Base-by-base conservation (phyloP, 2,329 filamentous ascomycete species). In the Colletotrichum limetticola region DNA sequence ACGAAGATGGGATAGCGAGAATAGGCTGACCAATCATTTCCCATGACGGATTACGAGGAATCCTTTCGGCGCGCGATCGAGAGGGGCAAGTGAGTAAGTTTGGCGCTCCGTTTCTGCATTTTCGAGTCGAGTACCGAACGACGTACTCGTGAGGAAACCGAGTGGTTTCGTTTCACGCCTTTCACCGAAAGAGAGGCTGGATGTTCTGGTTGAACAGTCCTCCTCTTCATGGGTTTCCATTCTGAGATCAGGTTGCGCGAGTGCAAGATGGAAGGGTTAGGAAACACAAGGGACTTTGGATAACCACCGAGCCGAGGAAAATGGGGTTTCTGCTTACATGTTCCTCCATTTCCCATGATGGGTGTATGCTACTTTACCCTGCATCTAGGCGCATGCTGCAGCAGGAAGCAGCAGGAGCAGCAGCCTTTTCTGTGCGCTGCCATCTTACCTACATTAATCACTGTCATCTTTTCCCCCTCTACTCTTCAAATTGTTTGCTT, bases 351-450 rank as follows among this genome's bases (percentile, higher is more conserved):
- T 52, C 32, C 46, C 28, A 53, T 24, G 42, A 14, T 26, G 28
- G n/a, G 19, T 28, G 42, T 16, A 35, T 53, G 14, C 62, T 26
- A 37, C 46, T 11, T 22, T 37, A 72, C 68, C 37, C 30, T 53
- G 49, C 49, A 63, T 63, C n/a, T 30, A 46, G 65, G 56, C 19
- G 58, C 65, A 68, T 72, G 65, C 52, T 52, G 24, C 56, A 28
- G 46, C 58, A 56, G 9, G 32, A 35, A 35, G 32, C 32, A 35
- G 19, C 12, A 26, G 35, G 14, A 49, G 42, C 42, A 49, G 19
- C 42, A 49, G 42, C 37, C 60, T 65, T 58, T 37, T 35, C 16
- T 42, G 37, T 16, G 24, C 24, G 28, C 28, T 28, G 4, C 30
- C 32, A 14, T 19, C 42, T 49, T n/a, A 49, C 42, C 16, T n/a